Base-by-base conservation (phyloP, 139 green algal genomes). In the Ettlia oleoabundans region DNA sequence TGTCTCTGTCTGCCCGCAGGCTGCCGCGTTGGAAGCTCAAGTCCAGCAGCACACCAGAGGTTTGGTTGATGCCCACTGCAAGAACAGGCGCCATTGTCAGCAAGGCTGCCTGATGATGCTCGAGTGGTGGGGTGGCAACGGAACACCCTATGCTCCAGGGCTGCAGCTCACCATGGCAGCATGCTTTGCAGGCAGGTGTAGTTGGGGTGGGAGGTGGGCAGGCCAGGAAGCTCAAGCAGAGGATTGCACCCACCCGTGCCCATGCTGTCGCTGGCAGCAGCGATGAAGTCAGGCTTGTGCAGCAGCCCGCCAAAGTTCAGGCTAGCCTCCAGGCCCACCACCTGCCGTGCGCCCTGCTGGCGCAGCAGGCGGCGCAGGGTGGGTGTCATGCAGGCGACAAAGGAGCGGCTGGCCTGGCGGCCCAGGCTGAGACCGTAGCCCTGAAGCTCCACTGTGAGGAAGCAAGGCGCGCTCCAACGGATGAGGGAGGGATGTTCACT, bases 51-150 rank as follows among this genome's bases (percentile, higher is more conserved):
- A 33, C 15, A 10, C 76, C 76, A 40, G 28, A 26, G 1, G 63
- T 55, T 41, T 37, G 37, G 75, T 81, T 70, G 35, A 67, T 67
- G 26, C 58, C 75, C 75, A 81, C 75, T 77, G 70, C 43, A 53
- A 24, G 24, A 42, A n/a, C n/a, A n/a, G n/a, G n/a, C n/a, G n/a
- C n/a, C n/a, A n/a, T n/a, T n/a, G n/a, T n/a, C n/a, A n/a, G n/a
- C n/a, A n/a, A n/a, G n/a, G n/a, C n/a, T n/a, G n/a, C n/a, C n/a
- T n/a, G n/a, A n/a, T n/a, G n/a, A n/a, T n/a, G n/a, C n/a, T n/a
- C n/a, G n/a, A n/a, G n/a, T n/a, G n/a, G n/a, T n/a, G n/a, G n/a
- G n/a, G n/a, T n/a, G n/a, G n/a, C n/a, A n/a, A n/a, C n/a, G n/a
- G n/a, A n/a, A n/a, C n/a, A n/a, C 47, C 47, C 47, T 24, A 24